Conservation (phyloP, 2,329 filamentous ascomycete species). For the Aspergillus ruber region DNA sequence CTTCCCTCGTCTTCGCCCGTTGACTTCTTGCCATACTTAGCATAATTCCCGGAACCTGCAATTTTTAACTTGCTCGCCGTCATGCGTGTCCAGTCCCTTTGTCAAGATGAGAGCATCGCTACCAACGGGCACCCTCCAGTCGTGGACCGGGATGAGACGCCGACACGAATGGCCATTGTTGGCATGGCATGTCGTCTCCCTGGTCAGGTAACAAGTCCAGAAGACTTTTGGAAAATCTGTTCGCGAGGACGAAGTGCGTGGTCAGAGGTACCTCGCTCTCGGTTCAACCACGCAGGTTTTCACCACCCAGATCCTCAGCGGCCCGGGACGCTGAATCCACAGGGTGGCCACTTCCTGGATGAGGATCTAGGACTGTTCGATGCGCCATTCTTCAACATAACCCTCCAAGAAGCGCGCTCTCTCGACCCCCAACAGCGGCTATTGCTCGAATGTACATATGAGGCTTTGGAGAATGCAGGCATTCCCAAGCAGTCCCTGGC, state of each 20-base stretch:
- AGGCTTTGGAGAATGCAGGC: constrained; percentile 23
- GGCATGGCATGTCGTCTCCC: constrained; percentile 20
- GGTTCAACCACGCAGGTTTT: constrained; percentile 15
- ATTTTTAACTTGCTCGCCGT: background rate
- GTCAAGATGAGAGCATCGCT: background rate
- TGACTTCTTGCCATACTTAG: too few relatives aligned
- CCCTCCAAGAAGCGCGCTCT: constrained; percentile 16
- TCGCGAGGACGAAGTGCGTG: constrained; percentile 17
- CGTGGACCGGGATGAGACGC: background rate
- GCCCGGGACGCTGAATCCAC: constrained; percentile 14
- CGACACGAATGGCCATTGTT: constrained; percentile 18
- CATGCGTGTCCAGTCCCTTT: background rate
- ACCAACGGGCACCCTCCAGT: background rate
- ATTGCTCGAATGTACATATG: constrained; percentile 19
- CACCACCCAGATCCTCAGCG: constrained; percentile 18
- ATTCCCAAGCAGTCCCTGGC: constrained; percentile 20
- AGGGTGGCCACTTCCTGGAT: constrained; percentile 21
- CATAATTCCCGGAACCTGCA: too few relatives aligned
- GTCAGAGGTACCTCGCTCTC: constrained; percentile 15
- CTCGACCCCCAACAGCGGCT: constrained; percentile 22
- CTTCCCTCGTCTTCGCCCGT: too few relatives aligned
- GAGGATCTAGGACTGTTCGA: constrained; percentile 20
- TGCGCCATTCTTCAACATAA: constrained; percentile 21
- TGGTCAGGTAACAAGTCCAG: constrained; percentile 15
- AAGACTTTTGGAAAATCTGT: constrained; percentile 19